Evolutionary conservation across 2,329 filamentous ascomycete species (phyloP).

Genomic region (Fusarium udum): DNA sequence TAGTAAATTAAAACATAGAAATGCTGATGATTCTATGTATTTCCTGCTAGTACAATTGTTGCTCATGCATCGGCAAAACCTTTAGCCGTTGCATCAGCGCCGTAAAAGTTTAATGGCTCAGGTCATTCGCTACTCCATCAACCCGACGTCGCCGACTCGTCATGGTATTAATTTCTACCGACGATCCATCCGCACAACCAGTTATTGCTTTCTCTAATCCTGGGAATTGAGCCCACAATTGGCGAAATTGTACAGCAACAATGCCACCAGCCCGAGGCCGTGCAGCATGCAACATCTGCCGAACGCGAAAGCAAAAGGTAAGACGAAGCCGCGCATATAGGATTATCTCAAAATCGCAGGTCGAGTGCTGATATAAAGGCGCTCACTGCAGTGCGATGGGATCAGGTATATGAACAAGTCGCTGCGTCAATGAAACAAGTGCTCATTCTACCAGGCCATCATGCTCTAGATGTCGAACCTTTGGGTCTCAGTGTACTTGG

Average conservation of each 20-base stretch:
- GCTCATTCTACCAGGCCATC: neutral
- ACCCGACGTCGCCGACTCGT: neutral
- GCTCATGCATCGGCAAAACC: neutral
- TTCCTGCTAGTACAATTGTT: neutral
- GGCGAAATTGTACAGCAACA: no score
- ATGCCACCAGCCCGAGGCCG: neutral
- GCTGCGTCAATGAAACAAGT: neutral
- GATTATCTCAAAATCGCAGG: no score
- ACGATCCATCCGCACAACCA: neutral
- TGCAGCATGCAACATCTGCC: neutral
- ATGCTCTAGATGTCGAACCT: neutral
- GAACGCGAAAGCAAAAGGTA: neutral
- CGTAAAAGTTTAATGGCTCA: neutral
- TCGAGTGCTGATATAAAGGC: no score
- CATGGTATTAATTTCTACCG: neutral
- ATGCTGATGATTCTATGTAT: no score
- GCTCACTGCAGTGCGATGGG: neutral
- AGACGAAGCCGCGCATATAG: neutral
- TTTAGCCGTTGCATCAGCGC: neutral
- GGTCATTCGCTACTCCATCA: neutral
- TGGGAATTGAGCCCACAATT: neutral
- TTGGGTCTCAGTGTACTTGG: neutral
- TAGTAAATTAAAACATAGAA: no score
- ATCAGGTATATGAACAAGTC: neutral
- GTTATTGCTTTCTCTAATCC: accelerated